Conservation (phyloP, 2,329 filamentous ascomycete species). For the Fusarium acutatum region DNA sequence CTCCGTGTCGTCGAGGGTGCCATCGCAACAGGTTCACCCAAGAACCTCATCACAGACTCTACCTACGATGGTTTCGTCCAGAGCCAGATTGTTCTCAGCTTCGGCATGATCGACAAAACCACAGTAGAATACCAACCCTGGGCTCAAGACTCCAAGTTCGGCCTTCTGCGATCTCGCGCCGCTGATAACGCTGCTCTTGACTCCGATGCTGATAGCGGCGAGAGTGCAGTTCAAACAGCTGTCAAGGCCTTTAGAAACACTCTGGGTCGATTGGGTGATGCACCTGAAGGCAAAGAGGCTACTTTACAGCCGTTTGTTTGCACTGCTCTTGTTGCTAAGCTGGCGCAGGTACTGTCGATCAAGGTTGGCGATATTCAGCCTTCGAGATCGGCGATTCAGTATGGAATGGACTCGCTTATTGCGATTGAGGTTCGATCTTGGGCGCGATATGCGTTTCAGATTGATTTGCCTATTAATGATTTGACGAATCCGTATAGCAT, state of each 20-base stretch:
- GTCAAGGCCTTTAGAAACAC: constrained; percentile 35
- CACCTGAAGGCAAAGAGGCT: constrained; percentile 25
- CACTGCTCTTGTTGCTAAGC: constrained; percentile 34
- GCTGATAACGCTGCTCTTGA: constrained; percentile 25
- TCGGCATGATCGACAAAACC: constrained; percentile 36
- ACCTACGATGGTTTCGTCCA: constrained; percentile 30
- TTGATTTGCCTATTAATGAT: constrained; percentile 37
- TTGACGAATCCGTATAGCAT: constrained; percentile 39
- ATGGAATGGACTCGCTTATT: constrained; percentile 39
- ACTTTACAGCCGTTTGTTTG: constrained; percentile 30
- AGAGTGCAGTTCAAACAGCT: constrained; percentile 36
- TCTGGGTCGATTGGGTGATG: constrained; percentile 15
- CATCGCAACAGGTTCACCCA: constrained; percentile 29
- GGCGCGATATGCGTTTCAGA: constrained; percentile 40
- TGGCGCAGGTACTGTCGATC: constrained; percentile 36
- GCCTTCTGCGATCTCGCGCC: constrained; percentile 24
- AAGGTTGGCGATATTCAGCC: constrained; percentile 36
- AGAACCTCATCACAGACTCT: background rate
- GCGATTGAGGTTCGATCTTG: constrained; percentile 37
- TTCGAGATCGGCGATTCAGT: constrained; percentile 34
- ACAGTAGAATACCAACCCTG: constrained; percentile 36
- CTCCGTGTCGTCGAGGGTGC: constrained; percentile 35
- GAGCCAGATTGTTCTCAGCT: constrained; percentile 35
- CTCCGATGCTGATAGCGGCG: constrained; percentile 21
- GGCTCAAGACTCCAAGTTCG: constrained; percentile 38